Conservation (phyloP, 2,329 filamentous ascomycete species). For the Paecilomyces variotii region DNA sequence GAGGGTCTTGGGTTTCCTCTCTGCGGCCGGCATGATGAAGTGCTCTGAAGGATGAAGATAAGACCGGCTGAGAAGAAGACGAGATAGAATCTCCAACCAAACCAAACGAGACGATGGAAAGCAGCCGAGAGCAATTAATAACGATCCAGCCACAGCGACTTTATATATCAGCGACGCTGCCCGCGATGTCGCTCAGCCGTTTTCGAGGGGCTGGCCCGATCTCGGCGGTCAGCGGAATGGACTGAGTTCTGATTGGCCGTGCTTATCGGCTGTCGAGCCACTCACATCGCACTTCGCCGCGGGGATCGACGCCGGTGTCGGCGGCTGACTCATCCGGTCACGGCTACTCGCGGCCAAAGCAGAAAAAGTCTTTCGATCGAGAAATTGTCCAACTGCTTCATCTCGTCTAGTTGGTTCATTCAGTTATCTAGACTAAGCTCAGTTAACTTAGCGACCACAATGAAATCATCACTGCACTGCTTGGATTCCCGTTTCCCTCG, state of each 20-base stretch:
- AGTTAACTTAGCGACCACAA: no score
- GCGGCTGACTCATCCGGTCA: not conserved
- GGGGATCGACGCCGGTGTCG: not conserved
- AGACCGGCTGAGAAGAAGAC: not conserved
- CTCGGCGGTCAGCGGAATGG: slow-evolving; percentile 30
- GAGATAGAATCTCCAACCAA: not conserved
- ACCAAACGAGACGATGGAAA: not conserved
- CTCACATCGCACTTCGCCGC: not conserved
- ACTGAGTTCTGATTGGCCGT: slow-evolving; percentile 17
- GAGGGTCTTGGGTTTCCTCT: slow-evolving; percentile 68
- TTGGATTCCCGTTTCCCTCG: not conserved
- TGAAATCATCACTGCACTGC: not conserved
- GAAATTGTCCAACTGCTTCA: not conserved
- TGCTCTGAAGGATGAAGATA: not conserved
- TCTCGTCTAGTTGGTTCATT: not conserved
- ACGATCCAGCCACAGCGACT: not conserved
- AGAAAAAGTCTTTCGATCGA: no score
- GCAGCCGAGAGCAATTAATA: no score
- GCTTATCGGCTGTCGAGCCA: not conserved
- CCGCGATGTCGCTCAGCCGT: slow-evolving; percentile 27
- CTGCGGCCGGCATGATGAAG: slow-evolving; percentile 65
- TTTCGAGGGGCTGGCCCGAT: slow-evolving; percentile 27
- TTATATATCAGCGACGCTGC: not conserved
- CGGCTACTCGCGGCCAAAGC: not conserved
- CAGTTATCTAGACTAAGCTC: not conserved